Evolutionary conservation across 129 eudicot species (phyloP), one percentile per base, ranked within the genome.

Genomic region (Ambrosia artemisiifolia): DNA sequence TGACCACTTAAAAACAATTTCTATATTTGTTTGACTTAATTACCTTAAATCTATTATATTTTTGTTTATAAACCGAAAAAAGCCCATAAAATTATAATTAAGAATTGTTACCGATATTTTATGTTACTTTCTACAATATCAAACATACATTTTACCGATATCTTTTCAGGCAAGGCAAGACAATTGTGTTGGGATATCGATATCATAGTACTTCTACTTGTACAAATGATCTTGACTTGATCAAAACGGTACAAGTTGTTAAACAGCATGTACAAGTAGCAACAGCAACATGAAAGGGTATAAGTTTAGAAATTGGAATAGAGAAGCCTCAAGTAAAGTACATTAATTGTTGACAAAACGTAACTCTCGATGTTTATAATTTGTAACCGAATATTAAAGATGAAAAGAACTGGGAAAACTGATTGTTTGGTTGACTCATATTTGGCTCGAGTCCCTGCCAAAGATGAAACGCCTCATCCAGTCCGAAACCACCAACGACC

Each of bases 401-500:
- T 48, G 6, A 7, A 17, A 53, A 8, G 44, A 53, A 17, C 6
- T 54, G 61, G 12, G 24, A 54, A 30, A 66, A n/a, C 12, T 12
- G 57, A 30, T 5, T 19, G 32, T 1, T n/a, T n/a, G n/a, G n/a
- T n/a, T n/a, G n/a, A n/a, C 59, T 85, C 71, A 89, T 32, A 91
- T 85, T 72, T 88, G 85, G 53, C 97, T 88, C 0, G 97, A 91
- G 81, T 91, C 97, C 77, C 97, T 84, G 56, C 97, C 97, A 47
- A 91, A 91, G 28, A 93, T 79, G 85, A 85, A 93, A 42, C 98
- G 87, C 49, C 88, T 76, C 82, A 67, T 73, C 98, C 98, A 92
- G 88, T 92, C 98, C 1, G 87, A 75, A 75, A 92, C 75, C 84
- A 92, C 98, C 84, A 89, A 77, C 6, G 88, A 86, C 83, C 98